Evolutionary conservation across 176 grass and related monocot genomes (phyloP), one percentile per base, ranked within the genome.

Genomic region (Bromus sterilis): DNA sequence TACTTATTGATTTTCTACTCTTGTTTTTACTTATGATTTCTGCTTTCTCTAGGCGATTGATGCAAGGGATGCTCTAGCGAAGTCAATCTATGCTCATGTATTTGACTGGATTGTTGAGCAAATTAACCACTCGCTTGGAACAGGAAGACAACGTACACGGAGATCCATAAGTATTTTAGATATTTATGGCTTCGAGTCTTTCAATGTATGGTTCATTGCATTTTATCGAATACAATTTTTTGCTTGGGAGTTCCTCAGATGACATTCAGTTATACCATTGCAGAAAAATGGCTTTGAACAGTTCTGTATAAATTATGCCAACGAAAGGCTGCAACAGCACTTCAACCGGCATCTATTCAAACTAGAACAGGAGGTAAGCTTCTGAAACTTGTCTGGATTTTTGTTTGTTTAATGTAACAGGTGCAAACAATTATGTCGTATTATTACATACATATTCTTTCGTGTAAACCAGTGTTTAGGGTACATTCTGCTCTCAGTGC

Each of bases 271-370:
- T 83, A 43, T 62, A 81, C 67, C 49, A 43, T 86, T 86, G 32
- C 90, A 98, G 96, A 95, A 93, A 70, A 98, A 98, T 85, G 93
- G 96, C 20, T 93, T 98, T 2, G 96, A 98, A 63, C 96, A 98
- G 56, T 98, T 98, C 87, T 98, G 96, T 82, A 98, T 98, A 85
- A 98, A 98, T 78, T 98, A 95, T 86, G 93, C 96, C 59, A 98
- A 98, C 44, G 96, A 98, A 82, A 98, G 96, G 82, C 73, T 98
- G 67, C 96, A 98, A 30, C 96, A 98, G 33, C 93, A 98, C 80
- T 98, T 95, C 75, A 98, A 98, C 71, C 65, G 96, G 15, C 96
- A 98, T 80, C 82, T 98, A 80, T 91, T 98, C 66, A 98, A 98
- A 51, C 80, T 98, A 78, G 93, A 98, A 67, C 93, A 98, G 80